Percentiles rank a stretch among this genome's conserved stretches.
Evolutionary conservation across 1,284 basidiomycete species (phyloP).

Genomic region (Cryptococcus depauperatus): DNA sequence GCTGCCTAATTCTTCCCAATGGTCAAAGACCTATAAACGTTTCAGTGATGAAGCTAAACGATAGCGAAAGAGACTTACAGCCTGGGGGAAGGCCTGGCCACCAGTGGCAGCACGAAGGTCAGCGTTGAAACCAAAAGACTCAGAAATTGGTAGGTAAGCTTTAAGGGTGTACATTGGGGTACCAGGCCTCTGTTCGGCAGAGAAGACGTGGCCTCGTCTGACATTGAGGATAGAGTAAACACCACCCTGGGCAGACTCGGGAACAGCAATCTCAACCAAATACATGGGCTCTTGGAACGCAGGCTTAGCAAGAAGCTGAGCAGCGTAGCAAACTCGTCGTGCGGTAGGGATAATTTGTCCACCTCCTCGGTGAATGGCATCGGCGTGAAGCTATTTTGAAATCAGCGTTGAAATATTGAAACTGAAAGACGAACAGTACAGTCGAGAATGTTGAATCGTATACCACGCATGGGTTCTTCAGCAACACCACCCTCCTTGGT

Average conservation of each 20-base stretch:
- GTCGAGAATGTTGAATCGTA: conserved; percentile 93
- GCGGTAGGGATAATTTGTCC: conserved; percentile 98
- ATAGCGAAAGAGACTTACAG: conserved; percentile 75
- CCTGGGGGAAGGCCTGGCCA: conserved; percentile 97
- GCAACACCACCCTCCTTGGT: conserved; percentile 94
- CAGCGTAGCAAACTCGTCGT: conserved; percentile 96
- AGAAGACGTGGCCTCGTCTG: conserved; percentile 97
- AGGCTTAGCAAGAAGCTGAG: conserved; percentile 90
- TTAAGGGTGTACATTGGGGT: conserved; percentile 99
- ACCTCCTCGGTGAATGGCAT: conserved; percentile 99
- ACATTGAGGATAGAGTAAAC: conserved; percentile 94
- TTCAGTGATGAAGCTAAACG: too few species aligned
- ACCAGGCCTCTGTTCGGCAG: conserved; percentile 92
- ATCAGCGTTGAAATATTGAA: conserved; percentile 11
- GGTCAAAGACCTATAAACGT: conserved; percentile 15
- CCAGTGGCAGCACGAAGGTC: conserved; percentile 85
- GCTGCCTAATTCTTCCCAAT: conserved; percentile 58
- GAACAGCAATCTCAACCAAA: conserved; percentile 98
- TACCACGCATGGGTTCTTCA: conserved; percentile 98
- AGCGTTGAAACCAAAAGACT: conserved; percentile 99
- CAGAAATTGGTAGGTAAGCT: conserved; percentile 92
- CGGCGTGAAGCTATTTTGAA: conserved; percentile 69
- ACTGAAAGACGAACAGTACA: conserved; percentile 61
- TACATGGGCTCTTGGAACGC: conserved; percentile 95
- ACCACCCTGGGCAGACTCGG: conserved; percentile 95